Base-by-base conservation (phyloP, 371 early-diverging fungal species). In the Dichotomocladium elegans region DNA sequence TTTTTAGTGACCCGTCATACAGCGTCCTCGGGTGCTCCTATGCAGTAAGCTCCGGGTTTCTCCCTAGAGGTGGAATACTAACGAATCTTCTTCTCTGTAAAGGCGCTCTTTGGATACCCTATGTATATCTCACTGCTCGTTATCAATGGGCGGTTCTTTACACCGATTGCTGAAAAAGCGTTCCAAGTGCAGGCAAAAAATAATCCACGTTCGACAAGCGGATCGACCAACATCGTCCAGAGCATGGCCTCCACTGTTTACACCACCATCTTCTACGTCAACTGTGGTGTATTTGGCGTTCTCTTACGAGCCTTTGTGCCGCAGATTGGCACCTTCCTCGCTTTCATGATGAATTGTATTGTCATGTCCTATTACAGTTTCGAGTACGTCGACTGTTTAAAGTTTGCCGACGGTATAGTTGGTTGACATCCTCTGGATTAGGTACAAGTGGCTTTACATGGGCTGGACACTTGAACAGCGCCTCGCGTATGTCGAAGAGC, bases 281-380 rank as follows among this genome's bases (percentile, higher is more conserved):
- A 70, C 50, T 76, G 74, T 51, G 61, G 65, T 3, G 33, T 76
- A 8, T 68, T 72, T 46, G 64, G 64, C 4, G 40, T 60, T 8
- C 10, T 74, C 15, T 35, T 78, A 10, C 57, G 63, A 15, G 29
- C 50, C 3, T 45, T 70, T 4, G 51, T 63, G 33, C 81, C 81
- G 0, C 26, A 60, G 7, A 47, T 77, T 41, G 81, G 81, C 3
- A 49, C 60, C 12, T 22, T 42, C 0, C 21, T 69, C 1, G 65
- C 77, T 3, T 74, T 77, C 29, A 40, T 76, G 17, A 60, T 64
- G 24, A 69, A 70, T 22, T 70, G 76, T 47, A 65, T 72, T 47
- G 53, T 80, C 25, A 72, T 73, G 61, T 46, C 77, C n/a, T 80
- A 71, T 58, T 80, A 80, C 47, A 67, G 75, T 29, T 80, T 80